Evolutionary conservation across 768 basidiomycete genomes (phyloP), one percentile per base, ranked within the genome.

Genomic region (Phlegmacium glaucopus): DNA sequence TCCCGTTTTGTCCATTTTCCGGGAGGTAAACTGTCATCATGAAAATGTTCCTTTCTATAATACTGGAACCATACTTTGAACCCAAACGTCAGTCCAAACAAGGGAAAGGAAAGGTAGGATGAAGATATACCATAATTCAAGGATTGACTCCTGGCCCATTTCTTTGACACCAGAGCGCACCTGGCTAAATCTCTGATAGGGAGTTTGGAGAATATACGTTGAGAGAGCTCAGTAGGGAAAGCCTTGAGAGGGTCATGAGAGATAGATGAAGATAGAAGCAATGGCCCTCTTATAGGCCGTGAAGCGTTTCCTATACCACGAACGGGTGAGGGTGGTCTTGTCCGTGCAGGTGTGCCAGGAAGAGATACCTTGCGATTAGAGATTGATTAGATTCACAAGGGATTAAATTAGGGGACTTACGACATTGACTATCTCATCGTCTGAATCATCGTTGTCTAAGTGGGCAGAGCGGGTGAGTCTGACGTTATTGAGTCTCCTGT

Each of bases 21-120:
- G 9, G 83, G 77, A 4, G 87, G 85, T 41, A 90, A 63, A 48
- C 79, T 83, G 26, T 84, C 82, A 51, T 91, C 87, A 37, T 90
- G 84, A 54, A 96, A 90, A 55, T 87, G 83, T 51, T 93, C 89
- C 54, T 85, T 89, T 45, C 94, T 75, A 63, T 91, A 93, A 54
- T 89, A 85, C 54, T 90, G 87, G 71, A 94, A 96, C 94, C 94
- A 96, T 9, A 95, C 94, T n/a, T n/a, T 96, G 57, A 29, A 27
- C 28, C 25, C 29, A 16, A 11, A 38, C 28, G 41, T 11, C 36
- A 56, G 42, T 9, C 7, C 34, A 38, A 9, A 6, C 29, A 18
- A 11, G 26, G 15, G 8, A 30, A 27, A 16, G 36, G 6, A 18
- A 15, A 22, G 32, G 10, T 38, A 2, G 13, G 18, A 38, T 29